Base-by-base conservation (phyloP, 805 yeast genomes). In the Candida maesae region DNA sequence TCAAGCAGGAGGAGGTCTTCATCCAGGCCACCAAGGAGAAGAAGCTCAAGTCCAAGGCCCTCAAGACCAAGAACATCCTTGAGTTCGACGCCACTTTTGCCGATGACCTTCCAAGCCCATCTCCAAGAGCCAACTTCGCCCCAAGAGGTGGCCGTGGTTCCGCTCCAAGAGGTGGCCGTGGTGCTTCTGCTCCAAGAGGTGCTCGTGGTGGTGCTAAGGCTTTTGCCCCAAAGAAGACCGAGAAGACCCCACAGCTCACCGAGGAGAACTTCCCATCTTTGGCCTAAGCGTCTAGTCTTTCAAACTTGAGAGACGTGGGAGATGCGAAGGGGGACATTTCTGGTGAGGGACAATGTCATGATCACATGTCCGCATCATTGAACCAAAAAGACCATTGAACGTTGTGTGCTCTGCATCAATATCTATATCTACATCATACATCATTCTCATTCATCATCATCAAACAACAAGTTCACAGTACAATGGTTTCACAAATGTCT, bases 11-110 rank as follows among this genome's bases (percentile, higher is more conserved):
- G 60, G 86, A 77, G 65, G 71, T 66, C 38, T 79, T 72, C 64
- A 68, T 77, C 50, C 71, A 73, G 44, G 72, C 86, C 43, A 66
- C 88, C 58, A 70, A 72, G 63, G 64, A 71, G 63, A 88, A 88
- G 81, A 76, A 76, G 66, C 58, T 69, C 59, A 83, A 78, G 70
- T 60, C 73, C 62, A 89, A 88, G 78, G 74, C 81, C 51, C 75
- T 72, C 66, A 90, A 90, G 80, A 84, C 84, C 67, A 88, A 88
- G 83, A 75, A 70, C 60, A 68, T 73, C 63, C 73, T 89, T 62
- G 91, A 86, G 52, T 72, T 86, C 56, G 80, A 79, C 56, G 84
- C 90, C 47, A 68, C 76, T 49, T 84, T 83, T 63, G 72, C 83
- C 55, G 89, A 81, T 58, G 71, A 74, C 50, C 60, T 60, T 54